These are phyloP conservation scores for Picochlorum sp. DNA, from an alignment of 139 green algal genomes.

Conservation along the genomic window DNA sequence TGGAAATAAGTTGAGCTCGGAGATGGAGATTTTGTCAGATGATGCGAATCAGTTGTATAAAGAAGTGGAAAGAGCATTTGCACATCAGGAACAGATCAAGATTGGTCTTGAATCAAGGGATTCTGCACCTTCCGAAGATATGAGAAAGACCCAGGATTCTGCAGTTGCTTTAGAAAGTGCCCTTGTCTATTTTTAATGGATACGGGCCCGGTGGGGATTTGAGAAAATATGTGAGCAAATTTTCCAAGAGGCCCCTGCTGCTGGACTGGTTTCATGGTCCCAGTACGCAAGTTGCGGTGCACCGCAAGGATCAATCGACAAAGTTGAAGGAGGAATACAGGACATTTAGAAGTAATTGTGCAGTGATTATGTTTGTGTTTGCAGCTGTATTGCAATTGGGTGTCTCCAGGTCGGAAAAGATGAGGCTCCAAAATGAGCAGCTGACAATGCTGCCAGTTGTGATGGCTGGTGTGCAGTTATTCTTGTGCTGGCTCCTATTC, in stretches of 20 bases:
- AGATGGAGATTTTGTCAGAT: slow-evolving; percentile 57
- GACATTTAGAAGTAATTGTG: slow-evolving; percentile 60
- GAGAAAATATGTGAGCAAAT: slow-evolving; percentile 43
- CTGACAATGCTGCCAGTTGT: slow-evolving; percentile 57
- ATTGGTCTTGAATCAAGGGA: no score
- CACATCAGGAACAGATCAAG: no score
- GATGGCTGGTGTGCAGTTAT: slow-evolving; percentile 67
- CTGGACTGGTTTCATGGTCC: slow-evolving; percentile 53
- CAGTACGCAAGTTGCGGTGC: slow-evolving; percentile 43
- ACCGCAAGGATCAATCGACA: slow-evolving; percentile 29
- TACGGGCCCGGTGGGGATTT: slow-evolving; percentile 61
- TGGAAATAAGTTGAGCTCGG: slow-evolving; percentile 46
- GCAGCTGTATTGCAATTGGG: slow-evolving; percentile 30
- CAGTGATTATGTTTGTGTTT: slow-evolving; percentile 36
- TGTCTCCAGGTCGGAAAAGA: slow-evolving; percentile 34
- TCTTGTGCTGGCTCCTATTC: slow-evolving; percentile 87
- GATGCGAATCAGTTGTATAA: slow-evolving; percentile 39
- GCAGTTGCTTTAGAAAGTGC: slow-evolving; percentile 35
- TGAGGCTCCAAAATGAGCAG: slow-evolving; percentile 10
- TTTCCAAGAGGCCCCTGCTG: slow-evolving; percentile 38
- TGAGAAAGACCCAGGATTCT: no score
- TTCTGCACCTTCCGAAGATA: no score
- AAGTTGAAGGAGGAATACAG: slow-evolving; percentile 89
- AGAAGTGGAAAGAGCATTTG: neutral
- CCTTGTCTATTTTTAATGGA: slow-evolving; percentile 35